A percentile compares a stretch with the other conserved stretches of the same genome.
These are phyloP conservation scores for Hysterium pulicare DNA, from an alignment of 2,329 filamentous ascomycete genomes.

Conservation along the genomic window DNA sequence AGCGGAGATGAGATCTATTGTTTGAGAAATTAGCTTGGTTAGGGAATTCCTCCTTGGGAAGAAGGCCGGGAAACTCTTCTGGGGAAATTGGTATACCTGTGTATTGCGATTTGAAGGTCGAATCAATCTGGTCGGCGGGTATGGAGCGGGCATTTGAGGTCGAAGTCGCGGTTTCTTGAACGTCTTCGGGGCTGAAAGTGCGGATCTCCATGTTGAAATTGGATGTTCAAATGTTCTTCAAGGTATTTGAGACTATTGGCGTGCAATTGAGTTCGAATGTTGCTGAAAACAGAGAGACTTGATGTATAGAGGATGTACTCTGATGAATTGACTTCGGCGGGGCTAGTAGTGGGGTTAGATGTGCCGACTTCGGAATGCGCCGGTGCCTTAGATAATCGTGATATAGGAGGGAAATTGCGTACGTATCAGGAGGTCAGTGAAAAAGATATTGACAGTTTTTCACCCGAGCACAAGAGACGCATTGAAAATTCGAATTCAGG, in stretches of 20 bases:
- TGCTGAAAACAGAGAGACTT: not conserved
- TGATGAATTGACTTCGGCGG: too few relatives aligned
- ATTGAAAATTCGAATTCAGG: too few relatives aligned
- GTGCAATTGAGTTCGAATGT: too few relatives aligned
- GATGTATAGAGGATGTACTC: too few relatives aligned
- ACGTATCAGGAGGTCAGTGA: too few relatives aligned
- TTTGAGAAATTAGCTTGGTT: not conserved
- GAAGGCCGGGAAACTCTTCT: not conserved
- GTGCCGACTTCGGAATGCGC: too few relatives aligned
- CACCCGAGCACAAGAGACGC: too few relatives aligned
- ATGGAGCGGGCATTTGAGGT: constrained; percentile 33
- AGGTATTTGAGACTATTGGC: too few relatives aligned
- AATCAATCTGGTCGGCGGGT: constrained; percentile 50
- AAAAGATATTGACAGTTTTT: too few relatives aligned
- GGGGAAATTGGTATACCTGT: constrained; percentile 35
- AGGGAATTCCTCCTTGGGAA: not conserved
- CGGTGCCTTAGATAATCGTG: too few relatives aligned
- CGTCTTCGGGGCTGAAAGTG: constrained; percentile 26
- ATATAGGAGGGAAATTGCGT: too few relatives aligned
- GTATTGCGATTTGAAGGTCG: constrained; percentile 54
- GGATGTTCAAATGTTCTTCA: not conserved
- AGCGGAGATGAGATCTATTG: constrained; percentile 51
- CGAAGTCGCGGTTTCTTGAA: constrained; percentile 23
- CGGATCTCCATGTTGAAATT: constrained; percentile 28
- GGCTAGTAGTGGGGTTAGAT: too few relatives aligned